Evolutionary conservation across 345 rosid genomes (phyloP).

Genomic region (Eutrema japonicum): DNA sequence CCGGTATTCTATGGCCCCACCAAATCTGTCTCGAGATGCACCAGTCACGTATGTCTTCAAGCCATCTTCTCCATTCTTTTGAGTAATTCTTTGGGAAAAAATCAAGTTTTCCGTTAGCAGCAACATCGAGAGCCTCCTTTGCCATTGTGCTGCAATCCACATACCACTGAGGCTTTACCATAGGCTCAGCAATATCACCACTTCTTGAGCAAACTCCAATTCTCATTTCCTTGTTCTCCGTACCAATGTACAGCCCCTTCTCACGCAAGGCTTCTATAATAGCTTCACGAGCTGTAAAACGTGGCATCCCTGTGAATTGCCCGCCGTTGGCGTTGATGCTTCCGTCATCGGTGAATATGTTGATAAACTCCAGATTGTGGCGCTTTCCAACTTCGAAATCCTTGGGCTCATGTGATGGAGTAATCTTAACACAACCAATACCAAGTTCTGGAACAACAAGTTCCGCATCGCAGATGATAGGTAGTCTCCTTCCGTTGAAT

Average conservation of each 20-base stretch:
- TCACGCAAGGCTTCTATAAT: slow-evolving; percentile 59
- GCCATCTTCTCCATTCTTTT: slow-evolving; percentile 89
- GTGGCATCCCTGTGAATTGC: slow-evolving; percentile 73
- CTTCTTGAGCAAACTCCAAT: slow-evolving; percentile 81
- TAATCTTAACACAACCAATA: slow-evolving; percentile 90
- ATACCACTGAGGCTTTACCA: slow-evolving; percentile 91
- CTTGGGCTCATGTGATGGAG: slow-evolving; percentile 89
- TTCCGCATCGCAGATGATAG: slow-evolving; percentile 63
- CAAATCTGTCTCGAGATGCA: slow-evolving; percentile 90
- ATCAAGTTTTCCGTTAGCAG: slow-evolving; percentile 63
- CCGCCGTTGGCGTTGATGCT: slow-evolving; percentile 75
- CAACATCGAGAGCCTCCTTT: slow-evolving; percentile 77
- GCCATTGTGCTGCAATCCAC: slow-evolving; percentile 65
- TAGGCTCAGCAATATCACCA: slow-evolving; percentile 71
- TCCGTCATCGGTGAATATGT: slow-evolving; percentile 83
- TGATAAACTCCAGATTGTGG: slow-evolving; percentile 69
- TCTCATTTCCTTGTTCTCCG: slow-evolving; percentile 77
- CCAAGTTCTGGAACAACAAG: slow-evolving; percentile 73
- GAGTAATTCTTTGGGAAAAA: slow-evolving; percentile 74
- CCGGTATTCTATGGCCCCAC: slow-evolving; percentile 95
- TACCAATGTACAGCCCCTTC: slow-evolving; percentile 77
- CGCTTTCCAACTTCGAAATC: slow-evolving; percentile 88
- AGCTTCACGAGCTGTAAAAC: slow-evolving; percentile 79
- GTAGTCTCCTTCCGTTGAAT: slow-evolving; percentile 78
- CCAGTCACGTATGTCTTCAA: slow-evolving; percentile 89